Conservation (phyloP, 108 stramenopile genomes). For the Conticribra weissflogii region DNA sequence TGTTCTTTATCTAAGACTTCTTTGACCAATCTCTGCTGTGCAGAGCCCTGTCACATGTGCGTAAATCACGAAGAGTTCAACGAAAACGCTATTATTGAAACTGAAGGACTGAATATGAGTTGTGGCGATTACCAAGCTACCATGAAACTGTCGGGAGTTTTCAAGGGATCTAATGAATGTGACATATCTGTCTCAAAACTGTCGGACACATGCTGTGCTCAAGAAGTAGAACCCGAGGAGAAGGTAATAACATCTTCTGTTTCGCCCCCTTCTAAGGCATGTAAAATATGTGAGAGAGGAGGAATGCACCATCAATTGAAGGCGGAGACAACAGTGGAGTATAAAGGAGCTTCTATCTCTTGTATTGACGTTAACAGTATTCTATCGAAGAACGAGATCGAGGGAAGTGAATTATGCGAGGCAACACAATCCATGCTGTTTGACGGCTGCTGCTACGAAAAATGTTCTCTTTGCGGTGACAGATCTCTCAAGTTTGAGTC, state of each 20-base stretch:
- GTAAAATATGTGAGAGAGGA: conserved; percentile 42
- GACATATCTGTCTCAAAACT: conserved; percentile 10
- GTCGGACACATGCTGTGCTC: conserved; percentile 24
- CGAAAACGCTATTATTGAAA: conserved; percentile 13
- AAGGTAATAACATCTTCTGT: neutral
- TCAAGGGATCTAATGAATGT: conserved; percentile 21
- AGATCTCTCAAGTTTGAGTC: conserved; percentile 37
- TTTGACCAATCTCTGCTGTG: conserved; percentile 38
- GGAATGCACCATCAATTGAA: conserved; percentile 43
- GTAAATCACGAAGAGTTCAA: conserved; percentile 10
- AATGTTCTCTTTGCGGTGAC: conserved; percentile 50
- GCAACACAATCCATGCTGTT: conserved; percentile 44
- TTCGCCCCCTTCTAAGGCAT: neutral
- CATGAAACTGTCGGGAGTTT: conserved; percentile 14
- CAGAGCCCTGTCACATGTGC: conserved; percentile 29
- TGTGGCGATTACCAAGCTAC: conserved; percentile 23
- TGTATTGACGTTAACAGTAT: conserved; percentile 54
- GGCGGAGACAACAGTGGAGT: conserved; percentile 37
- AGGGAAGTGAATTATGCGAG: conserved; percentile 44
- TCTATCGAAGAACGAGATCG: conserved; percentile 35
- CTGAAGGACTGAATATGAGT: conserved; percentile 25
- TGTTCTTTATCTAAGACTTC: conserved; percentile 44
- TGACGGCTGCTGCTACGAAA: conserved; percentile 51
- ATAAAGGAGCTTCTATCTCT: conserved; percentile 45
- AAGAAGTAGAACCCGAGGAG: neutral